phyloP scores from a whole-genome alignment of 352 stramenopile genomes.

The Thraustochytrium sp. region DNA sequence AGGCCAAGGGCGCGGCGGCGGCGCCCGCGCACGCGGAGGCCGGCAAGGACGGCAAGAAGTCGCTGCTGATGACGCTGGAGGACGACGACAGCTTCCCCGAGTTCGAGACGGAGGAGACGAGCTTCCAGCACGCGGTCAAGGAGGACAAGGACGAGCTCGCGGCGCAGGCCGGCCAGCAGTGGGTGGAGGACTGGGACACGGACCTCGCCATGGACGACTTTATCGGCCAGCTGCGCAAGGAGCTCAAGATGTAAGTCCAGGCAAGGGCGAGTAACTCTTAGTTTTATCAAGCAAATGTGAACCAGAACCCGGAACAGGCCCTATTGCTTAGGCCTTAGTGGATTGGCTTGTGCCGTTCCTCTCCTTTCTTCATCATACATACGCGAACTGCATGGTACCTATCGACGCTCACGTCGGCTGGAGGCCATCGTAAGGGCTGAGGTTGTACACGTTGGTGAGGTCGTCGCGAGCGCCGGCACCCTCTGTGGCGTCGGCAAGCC shows the following conservation, averaged over 20 bases:
- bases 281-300: too few species aligned
- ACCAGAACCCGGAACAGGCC: too few species aligned
- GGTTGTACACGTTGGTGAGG: slow-evolving; percentile 82
- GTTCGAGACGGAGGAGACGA: slow-evolving; percentile 22
- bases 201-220: slow-evolving; percentile 30
- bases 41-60: slow-evolving; percentile 21
- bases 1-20: background rate
- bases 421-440: slow-evolving; percentile 87
- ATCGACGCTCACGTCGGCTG: too few species aligned
- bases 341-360: too few species aligned
- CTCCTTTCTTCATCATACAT: background rate
- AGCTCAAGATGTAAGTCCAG: slow-evolving; percentile 33
- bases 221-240: slow-evolving; percentile 24
- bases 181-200: slow-evolving; percentile 41
- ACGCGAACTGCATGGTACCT: too few species aligned
- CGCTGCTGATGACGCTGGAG: slow-evolving; percentile 33
- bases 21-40: background rate
- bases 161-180: too few species aligned
- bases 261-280: background rate
- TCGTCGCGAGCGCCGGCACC: slow-evolving; percentile 74
- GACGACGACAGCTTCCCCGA: slow-evolving; percentile 39
- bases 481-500: slow-evolving; percentile 57
- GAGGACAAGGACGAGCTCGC: slow-evolving; percentile 19
- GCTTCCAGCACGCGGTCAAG: background rate
- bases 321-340: too few species aligned